Percentiles rank a stretch among this genome's conserved stretches.
Evolutionary conservation across 2,329 filamentous ascomycete species (phyloP).

Genomic region (Leptographium lundbergii): DNA sequence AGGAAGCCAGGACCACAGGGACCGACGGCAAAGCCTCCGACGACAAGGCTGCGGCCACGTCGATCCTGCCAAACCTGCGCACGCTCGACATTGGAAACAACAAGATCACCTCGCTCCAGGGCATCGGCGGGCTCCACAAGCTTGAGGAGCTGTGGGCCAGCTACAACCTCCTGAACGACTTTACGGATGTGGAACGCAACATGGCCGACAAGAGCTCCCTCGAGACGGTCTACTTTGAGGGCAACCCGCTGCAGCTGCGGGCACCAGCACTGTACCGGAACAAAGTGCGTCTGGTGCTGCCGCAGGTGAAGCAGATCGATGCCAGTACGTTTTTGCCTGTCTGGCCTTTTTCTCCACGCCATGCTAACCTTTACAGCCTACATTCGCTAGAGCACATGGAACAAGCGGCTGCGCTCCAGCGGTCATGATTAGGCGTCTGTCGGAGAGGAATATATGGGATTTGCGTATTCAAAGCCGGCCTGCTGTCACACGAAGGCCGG

Average conservation of each 20-base stretch:
- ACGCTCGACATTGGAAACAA: constrained; percentile 88
- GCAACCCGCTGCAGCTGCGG: constrained; percentile 73
- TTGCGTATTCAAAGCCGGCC: not conserved
- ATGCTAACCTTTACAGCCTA: constrained; percentile 11
- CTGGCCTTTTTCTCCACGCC: not conserved
- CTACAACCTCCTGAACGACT: constrained; percentile 70
- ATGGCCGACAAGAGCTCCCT: constrained; percentile 67
- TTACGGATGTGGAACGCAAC: constrained; percentile 66
- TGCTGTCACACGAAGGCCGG: not conserved
- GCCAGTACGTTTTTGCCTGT: constrained; percentile 58
- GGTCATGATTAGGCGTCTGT: not conserved
- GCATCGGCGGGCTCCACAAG: constrained; percentile 53
- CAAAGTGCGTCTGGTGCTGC: constrained; percentile 78
- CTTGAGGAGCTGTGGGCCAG: constrained; percentile 93
- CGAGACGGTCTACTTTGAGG: constrained; percentile 91
- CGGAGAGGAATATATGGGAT: not conserved
- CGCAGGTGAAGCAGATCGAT: constrained; percentile 87
- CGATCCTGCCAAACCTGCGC: constrained; percentile 38
- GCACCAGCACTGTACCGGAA: constrained; percentile 83
- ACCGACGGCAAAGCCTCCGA: not conserved
- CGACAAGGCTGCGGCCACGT: constrained; percentile 25
- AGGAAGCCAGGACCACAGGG: too few relatives aligned
- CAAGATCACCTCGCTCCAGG: constrained; percentile 60
- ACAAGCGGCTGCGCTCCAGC: not conserved
- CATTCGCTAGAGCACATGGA: constrained; percentile 10